Base-by-base conservation (phyloP, 2,329 filamentous ascomycete genomes). In the Scorias spongiosa region DNA sequence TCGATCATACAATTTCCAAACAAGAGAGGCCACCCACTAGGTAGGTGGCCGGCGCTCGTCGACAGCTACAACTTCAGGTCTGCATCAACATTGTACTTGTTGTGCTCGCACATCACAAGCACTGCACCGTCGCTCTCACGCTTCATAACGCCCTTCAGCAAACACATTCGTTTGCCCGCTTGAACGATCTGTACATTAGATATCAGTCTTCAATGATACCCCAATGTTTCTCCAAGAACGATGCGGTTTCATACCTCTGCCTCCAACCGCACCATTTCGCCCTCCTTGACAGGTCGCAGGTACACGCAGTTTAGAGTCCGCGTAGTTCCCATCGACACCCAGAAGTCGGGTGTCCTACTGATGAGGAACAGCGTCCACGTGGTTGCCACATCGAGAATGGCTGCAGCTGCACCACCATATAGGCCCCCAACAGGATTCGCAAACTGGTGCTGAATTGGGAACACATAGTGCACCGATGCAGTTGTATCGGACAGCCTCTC, bases 31-130 rank as follows among this genome's bases (percentile, higher is more conserved):
- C 43, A 45, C 41, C 9, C 15, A 14, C 41, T 28, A 44, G 20
- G 32, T 41, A 41, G 5, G 18, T 26, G 20, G 20, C 3, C 20
- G 7, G 20, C 20, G 20, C 7, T 7, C 20, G 7, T 26, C 20
- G 20, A 26, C 20, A 26, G 20, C 15, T 36, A 36, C 32, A 36
- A 9, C 32, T 36, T 36, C 32, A 36, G 32, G 32, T 54, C 51
- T 2, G 49, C 48, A 42, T 54, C 52, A 14, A 48, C 46, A 18
- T 54, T 55, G 28, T 52, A 54, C 44, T 53, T 52, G 44, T 53
- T 50, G 40, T 54, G 53, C 41, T 55, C 53, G 15, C 52, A 55
- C 20, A 51, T 51, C 8, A 48, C 47, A 9, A 55, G 43, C 34
- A 54, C 40, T 5, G 47, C 48, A 2, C 52, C 49, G 42, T 56